Evolutionary conservation across 2,329 filamentous ascomycete genomes (phyloP).

Genomic region (Phyllosticta citribraziliensis): DNA sequence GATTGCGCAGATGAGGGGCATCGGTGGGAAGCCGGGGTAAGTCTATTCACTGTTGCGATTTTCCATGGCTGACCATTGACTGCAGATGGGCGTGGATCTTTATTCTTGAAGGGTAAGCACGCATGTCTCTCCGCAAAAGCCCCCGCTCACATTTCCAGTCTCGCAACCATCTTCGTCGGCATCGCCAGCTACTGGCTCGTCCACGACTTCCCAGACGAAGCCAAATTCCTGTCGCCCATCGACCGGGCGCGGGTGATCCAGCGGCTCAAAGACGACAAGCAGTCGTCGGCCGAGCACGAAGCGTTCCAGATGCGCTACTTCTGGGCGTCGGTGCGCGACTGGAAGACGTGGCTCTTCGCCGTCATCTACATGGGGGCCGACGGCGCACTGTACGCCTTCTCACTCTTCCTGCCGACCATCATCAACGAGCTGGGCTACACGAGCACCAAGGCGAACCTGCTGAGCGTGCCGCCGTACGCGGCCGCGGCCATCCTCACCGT

Average conservation of each 20-base stretch:
- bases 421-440: conserved; percentile 51
- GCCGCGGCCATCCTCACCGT: conserved; percentile 61
- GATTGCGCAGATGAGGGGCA: conserved; percentile 59
- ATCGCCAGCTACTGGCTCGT: conserved; percentile 66
- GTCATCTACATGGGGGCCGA: conserved; percentile 70
- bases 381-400: conserved; percentile 65
- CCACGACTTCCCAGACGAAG: conserved; percentile 71
- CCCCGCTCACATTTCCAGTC: conserved; percentile 47
- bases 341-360: conserved; percentile 72
- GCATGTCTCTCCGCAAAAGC: conserved; percentile 1
- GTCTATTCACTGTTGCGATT: background rate
- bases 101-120: conserved; percentile 12
- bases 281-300: conserved; percentile 65
- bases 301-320: conserved; percentile 64
- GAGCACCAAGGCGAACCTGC: conserved; percentile 56
- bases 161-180: conserved; percentile 60
- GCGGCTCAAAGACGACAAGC: conserved; percentile 60
- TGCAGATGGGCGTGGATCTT: conserved; percentile 34
- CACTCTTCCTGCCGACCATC: conserved; percentile 71
- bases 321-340: conserved; percentile 64
- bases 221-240: conserved; percentile 58
- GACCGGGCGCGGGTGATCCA: conserved; percentile 65
- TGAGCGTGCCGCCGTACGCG: conserved; percentile 68
- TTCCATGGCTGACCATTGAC: background rate
- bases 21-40: conserved; percentile 36